Evolutionary conservation across 2,329 filamentous ascomycete genomes (phyloP), one percentile per base, ranked within the genome.

Genomic region (Cordyceps cateniannulata): DNA sequence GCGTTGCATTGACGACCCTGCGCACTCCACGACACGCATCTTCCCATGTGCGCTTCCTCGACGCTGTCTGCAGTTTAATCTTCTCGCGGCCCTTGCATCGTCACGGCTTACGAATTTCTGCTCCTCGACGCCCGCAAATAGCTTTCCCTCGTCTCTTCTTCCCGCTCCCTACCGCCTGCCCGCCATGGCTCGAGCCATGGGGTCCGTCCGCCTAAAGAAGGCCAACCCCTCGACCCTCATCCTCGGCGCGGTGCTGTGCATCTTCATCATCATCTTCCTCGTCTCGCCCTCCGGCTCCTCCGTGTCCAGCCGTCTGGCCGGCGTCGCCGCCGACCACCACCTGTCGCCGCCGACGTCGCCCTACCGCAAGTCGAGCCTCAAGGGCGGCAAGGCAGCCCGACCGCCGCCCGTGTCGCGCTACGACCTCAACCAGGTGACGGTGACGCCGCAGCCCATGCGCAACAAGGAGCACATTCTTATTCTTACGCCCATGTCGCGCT

Each of bases 371-470:
- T 73, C 69, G 57, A 72, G 67, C 57, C 67, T 69, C 58, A 67
- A 69, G 61, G 65, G 70, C 40, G 72, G 72, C 50, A 65, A 68
- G 44, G 61, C 69, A 7, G 69, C 69, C 56, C 12, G 16, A 16
- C 88, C 92, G 53, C 92, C 93, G 59, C 93, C 93, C 9, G 93
- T 99, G 51, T 85, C 90, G 42, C 92, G 91, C 73, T 98, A 97
- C 79, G 86, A 96, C 73, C 88, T 99, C 76, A 98, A 98, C 81
- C 93, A 93, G 76, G 85, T 98, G 67, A 97, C 93, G 48, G 90
- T 90, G 62, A 89, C 93, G 22, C 73, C 81, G 56, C 83, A 89
- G 65, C 91, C 95, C 1, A 79, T 91, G 55, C 84, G 81, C 64
- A 95, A 96, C 71, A 80, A 85, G 66, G 95, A 99, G 78, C 89